These are phyloP conservation scores for Trichophyton rubrum DNA, from an alignment of 2,329 filamentous ascomycete species.

Conservation along the genomic window DNA sequence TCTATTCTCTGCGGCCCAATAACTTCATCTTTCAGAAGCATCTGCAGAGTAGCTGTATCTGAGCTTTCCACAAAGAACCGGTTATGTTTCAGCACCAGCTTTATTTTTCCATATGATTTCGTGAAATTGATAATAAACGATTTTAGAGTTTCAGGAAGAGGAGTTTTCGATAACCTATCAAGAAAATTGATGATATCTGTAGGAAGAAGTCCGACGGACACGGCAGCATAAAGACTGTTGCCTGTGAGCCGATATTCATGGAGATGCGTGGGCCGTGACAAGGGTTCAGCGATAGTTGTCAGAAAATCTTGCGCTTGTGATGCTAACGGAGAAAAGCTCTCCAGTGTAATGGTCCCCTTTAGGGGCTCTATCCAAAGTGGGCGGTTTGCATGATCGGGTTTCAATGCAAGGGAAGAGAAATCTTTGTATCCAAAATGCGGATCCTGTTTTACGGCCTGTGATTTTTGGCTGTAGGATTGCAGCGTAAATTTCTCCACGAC, in stretches of 20 bases:
- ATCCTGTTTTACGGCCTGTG: constrained; percentile 33
- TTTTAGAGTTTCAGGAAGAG: constrained; percentile 66
- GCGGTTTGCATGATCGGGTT: constrained; percentile 77
- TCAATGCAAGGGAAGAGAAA: constrained; percentile 70
- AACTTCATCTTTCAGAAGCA: constrained; percentile 67
- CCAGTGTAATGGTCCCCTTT: constrained; percentile 76
- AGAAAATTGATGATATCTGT: constrained; percentile 82
- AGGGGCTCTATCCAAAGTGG: constrained; percentile 89
- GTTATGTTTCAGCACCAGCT: constrained; percentile 87
- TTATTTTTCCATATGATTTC: constrained; percentile 87
- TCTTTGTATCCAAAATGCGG: constrained; percentile 54
- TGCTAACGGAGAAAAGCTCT: constrained; percentile 84
- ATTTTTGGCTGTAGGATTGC: constrained; percentile 38
- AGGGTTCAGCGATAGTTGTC: constrained; percentile 87
- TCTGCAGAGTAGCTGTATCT: constrained; percentile 74
- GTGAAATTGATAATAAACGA: constrained; percentile 73
- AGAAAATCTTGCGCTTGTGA: constrained; percentile 85
- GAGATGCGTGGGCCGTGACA: constrained; percentile 77
- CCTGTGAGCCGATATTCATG: constrained; percentile 89
- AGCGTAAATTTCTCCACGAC: constrained; percentile 44
- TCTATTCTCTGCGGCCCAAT: constrained; percentile 72
- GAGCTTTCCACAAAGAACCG: constrained; percentile 89
- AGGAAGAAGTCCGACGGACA: constrained; percentile 83
- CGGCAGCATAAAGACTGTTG: constrained; percentile 88
- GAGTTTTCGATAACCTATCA: constrained; percentile 78